Base-by-base conservation (phyloP, 1,284 basidiomycete genomes). In the Moesziomyces antarcticus region DNA sequence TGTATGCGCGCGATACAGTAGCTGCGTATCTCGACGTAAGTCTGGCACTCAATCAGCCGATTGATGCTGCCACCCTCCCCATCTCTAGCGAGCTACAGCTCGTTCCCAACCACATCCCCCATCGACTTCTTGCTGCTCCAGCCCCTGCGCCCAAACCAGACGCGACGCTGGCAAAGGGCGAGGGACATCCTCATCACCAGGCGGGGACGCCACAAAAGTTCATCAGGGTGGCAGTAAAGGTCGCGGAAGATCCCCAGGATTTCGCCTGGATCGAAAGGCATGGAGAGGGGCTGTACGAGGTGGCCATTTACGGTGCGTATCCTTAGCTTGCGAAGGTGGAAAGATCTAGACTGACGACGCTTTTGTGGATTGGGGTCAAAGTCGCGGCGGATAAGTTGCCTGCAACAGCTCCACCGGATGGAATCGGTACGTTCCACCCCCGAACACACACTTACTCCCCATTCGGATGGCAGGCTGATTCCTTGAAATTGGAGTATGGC, bases 211-310 rank as follows among this genome's bases (percentile, higher is more conserved):
- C 43, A 10, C 37, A 40, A 18, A 40, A 37, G 3, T 16, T 53
- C 30, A 66, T 75, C 20, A 25, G 56, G n/a, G 58, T 78, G 5
- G 43, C 56, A 1, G 47, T 76, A 25, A 69, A 67, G 33, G 65
- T 64, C 3, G 73, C 75, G 3, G 69, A 77, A 40, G 73, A 75
- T 56, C 65, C 64, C 3, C 58, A 63, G 14, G 75, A 79, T 21
- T 18, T 37, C 3, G 27, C 50, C 18, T 78, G 73, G 73, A 48
- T 79, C 27, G 33, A 65, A n/a, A 37, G 54, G 14, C 59, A 75
- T 33, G 77, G 77, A 3, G 65, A 73, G 24, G 75, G 75, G 0
- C 40, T 78, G 20, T 78, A 67, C 40, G 77, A 78, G 46, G 71
- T 78, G 11, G 72, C 62, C 4, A 41, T 78, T 18, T 66, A 58